Conservation (phyloP, 208 protist species). For the Leishmania aethiopica region DNA sequence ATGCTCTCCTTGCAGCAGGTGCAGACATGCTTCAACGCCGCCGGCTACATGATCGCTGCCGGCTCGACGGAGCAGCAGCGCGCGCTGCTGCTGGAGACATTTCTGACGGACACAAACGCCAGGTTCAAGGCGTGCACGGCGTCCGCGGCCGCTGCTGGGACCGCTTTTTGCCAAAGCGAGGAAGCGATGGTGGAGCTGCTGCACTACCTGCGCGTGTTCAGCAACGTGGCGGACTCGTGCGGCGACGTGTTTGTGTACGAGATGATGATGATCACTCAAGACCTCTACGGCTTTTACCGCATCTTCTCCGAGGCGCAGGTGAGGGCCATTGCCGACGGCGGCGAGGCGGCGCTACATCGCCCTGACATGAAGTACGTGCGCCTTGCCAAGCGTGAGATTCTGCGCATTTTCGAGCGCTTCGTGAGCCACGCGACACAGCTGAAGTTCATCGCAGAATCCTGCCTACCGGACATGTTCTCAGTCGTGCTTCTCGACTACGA, state of each 20-base stretch:
- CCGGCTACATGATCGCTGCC: constrained; percentile 94
- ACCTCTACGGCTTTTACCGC: constrained; percentile 96
- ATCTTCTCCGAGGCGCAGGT: constrained; percentile 75
- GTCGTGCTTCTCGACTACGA: constrained; percentile 97
- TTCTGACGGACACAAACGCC: constrained; percentile 93
- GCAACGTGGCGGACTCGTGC: constrained; percentile 89
- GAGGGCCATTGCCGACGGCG: constrained; percentile 26
- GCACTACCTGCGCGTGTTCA: constrained; percentile 96
- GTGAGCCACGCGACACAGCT: constrained; percentile 86
- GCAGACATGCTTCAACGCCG: constrained; percentile 97
- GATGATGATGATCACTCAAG: constrained; percentile 93
- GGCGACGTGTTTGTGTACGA: constrained; percentile 92
- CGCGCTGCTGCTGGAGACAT: constrained; percentile 61
- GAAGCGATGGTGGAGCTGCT: constrained; percentile 77
- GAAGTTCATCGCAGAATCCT: constrained; percentile 86
- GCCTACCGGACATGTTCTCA: constrained; percentile 95
- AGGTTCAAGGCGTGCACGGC: constrained; percentile 73
- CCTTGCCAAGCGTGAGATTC: constrained; percentile 96
- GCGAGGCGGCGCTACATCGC: constrained; percentile 29
- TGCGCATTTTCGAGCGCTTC: constrained; percentile 95
- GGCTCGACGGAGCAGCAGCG: constrained; percentile 44
- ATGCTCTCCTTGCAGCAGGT: constrained; percentile 93
- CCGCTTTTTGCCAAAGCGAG: constrained; percentile 62
- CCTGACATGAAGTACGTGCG: constrained; percentile 79
- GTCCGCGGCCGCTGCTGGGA: constrained; percentile 43